Conservation (phyloP, 164 flowering plant genomes). For the Stephania japonica region DNA sequence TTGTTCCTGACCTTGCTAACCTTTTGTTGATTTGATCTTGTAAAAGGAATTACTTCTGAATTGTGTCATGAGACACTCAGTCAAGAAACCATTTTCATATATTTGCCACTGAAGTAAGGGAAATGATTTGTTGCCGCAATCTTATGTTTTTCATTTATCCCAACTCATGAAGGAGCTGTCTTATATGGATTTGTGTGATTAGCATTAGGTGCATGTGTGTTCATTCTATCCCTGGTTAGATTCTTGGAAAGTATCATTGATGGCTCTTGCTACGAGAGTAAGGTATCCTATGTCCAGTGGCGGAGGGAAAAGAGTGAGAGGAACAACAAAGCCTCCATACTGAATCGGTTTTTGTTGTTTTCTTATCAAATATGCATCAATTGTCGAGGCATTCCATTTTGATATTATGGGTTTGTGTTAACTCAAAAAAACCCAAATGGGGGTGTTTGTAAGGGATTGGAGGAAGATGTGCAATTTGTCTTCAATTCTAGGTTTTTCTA, state of each 20-base stretch:
- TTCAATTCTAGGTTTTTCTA: constrained; percentile 2
- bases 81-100: neutral
- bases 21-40: neutral
- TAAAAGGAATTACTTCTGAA: neutral
- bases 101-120: neutral
- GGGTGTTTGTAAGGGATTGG: neutral
- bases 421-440: no score
- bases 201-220: neutral
- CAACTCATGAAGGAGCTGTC: neutral
- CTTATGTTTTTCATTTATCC: neutral
- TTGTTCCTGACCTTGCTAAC: neutral
- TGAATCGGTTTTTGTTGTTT: no score
- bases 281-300: no score
- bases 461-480: neutral
- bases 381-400: no score
- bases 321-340: no score
- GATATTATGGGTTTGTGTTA: no score
- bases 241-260: neutral
- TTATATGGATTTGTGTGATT: neutral
- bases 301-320: no score
- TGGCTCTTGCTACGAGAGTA: neutral
- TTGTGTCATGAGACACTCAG: neutral
- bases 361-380: no score
- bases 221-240: neutral
- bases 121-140: neutral